Evolutionary conservation across 2,329 filamentous ascomycete species (phyloP).

Genomic region (Lasiodiplodia gonubiensis): DNA sequence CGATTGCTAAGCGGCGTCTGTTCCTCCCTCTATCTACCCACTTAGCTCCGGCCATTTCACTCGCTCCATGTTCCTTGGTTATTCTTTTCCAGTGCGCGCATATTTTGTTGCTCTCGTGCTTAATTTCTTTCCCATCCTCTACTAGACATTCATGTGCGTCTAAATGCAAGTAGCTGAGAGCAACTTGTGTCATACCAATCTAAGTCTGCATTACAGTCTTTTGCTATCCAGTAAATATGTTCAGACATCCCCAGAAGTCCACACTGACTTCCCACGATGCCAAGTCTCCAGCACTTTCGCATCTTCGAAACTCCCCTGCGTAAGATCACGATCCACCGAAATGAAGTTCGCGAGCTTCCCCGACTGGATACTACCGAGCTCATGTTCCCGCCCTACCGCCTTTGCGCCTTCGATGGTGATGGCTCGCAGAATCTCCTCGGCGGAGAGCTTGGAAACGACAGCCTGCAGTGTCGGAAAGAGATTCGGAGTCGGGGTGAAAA

Average conservation of each 20-base stretch:
- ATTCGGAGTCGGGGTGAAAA: conserved; percentile 32
- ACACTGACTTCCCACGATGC: not conserved
- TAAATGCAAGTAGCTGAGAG: too few relatives aligned
- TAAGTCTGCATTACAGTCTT: too few relatives aligned
- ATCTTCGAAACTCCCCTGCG: conserved; percentile 37
- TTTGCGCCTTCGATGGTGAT: conserved; percentile 40
- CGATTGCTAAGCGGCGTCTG: too few relatives aligned
- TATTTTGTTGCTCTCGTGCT: too few relatives aligned
- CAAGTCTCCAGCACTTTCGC: conserved; percentile 28
- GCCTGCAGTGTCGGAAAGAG: conserved; percentile 31
- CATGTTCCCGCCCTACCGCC: conserved; percentile 37
- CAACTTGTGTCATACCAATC: too few relatives aligned
- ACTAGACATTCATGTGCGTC: too few relatives aligned
- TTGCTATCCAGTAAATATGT: too few relatives aligned
- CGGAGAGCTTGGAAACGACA: not conserved
- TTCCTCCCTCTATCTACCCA: too few relatives aligned
- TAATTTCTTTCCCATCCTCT: too few relatives aligned
- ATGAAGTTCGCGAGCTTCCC: conserved; percentile 45
- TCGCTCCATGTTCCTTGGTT: too few relatives aligned
- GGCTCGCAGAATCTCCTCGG: conserved; percentile 32
- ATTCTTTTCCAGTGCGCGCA: too few relatives aligned
- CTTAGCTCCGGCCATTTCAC: too few relatives aligned
- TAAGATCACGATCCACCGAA: conserved; percentile 39
- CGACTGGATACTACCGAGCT: conserved; percentile 39
- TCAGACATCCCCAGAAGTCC: not conserved